Evolutionary conservation across 129 eudicot genomes (phyloP), one percentile per base, ranked within the genome.

Genomic region (Saussurea involucrata): DNA sequence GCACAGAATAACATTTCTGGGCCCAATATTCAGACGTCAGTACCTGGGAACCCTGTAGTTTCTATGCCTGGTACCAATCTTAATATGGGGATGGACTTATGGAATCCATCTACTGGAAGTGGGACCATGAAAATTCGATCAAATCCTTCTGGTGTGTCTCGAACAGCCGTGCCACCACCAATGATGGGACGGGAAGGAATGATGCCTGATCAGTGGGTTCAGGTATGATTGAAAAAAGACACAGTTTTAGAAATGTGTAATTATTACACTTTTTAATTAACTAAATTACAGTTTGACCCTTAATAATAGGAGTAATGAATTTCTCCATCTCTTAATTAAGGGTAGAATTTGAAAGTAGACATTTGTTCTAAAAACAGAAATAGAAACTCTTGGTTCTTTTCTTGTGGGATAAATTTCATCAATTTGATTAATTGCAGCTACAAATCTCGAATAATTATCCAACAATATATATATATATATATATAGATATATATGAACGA

Each of bases 31-130:
- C 89, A 86, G 68, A 82, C 81, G 24, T 69, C 90, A 11, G 92
- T 83, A 17, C 87, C 95, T 18, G 95, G 97, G 24, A 89, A 87
- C 69, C 86, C 95, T 17, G 87, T 88, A 24, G 90, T 80, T 46
- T 69, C 92, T 80, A 72, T 85, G 55, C 86, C 96, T 46, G 89
- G 86, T 22, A 82, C 98, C 60, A 89, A 89, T 69, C 86, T 91
- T 34, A 94, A 94, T 82, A 94, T 91, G 70, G 98, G 98, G 66
- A 94, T 94, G 98, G 98, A 89, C 79, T 74, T 89, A 80, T 94
- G 97, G 98, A 89, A 89, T 82, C 86, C 90, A 61, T 85, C 93
- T 32, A 91, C 88, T 77, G 96, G 86, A 32, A 73, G 83, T 69
- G 90, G 87, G 44, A 46, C 96, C 40, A 68, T 86, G 78, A 91